Evolutionary conservation across 2,329 filamentous ascomycete genomes (phyloP).

Genomic region (Didymella pinodella): DNA sequence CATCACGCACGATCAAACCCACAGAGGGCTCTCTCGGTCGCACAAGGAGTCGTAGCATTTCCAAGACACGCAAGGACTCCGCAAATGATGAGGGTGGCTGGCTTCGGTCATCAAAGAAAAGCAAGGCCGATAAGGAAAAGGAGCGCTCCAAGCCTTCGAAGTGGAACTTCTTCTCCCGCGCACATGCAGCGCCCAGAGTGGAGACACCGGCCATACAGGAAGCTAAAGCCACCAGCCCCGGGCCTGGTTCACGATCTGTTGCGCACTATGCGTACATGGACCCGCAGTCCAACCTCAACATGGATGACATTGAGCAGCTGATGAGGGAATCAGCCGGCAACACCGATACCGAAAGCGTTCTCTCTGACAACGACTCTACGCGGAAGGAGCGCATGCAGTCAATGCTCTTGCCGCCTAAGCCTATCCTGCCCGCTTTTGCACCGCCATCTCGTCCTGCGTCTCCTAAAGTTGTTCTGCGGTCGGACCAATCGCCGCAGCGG

Average conservation of each 20-base stretch:
- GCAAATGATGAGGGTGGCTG: conserved; percentile 48
- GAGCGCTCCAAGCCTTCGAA: conserved; percentile 50
- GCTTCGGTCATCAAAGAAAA: conserved; percentile 48
- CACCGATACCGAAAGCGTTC: conserved; percentile 31
- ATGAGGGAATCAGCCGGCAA: conserved; percentile 54
- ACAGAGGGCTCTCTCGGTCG: conserved; percentile 30
- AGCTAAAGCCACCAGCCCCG: conserved; percentile 49
- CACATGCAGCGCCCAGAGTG: conserved; percentile 53
- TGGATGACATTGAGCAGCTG: conserved; percentile 57
- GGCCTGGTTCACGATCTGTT: conserved; percentile 53
- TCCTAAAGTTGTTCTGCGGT: conserved; percentile 47
- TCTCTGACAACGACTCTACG: conserved; percentile 33
- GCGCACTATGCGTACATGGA: conserved; percentile 68
- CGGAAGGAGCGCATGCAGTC: conserved; percentile 48
- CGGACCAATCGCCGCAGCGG: conserved; percentile 30
- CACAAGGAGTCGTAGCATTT: conserved; percentile 24
- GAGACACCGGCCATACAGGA: conserved; percentile 46
- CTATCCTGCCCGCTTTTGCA: conserved; percentile 42
- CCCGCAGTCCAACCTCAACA: conserved; percentile 53
- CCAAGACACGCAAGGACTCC: conserved; percentile 40
- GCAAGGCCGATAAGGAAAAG: conserved; percentile 36
- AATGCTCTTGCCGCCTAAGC: conserved; percentile 50
- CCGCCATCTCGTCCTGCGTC: conserved; percentile 44
- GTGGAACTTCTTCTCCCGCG: conserved; percentile 68
- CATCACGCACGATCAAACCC: conserved; percentile 38